Base-by-base conservation (phyloP, 192 early-diverging fungal genomes). In the Oehlia diaphana region DNA sequence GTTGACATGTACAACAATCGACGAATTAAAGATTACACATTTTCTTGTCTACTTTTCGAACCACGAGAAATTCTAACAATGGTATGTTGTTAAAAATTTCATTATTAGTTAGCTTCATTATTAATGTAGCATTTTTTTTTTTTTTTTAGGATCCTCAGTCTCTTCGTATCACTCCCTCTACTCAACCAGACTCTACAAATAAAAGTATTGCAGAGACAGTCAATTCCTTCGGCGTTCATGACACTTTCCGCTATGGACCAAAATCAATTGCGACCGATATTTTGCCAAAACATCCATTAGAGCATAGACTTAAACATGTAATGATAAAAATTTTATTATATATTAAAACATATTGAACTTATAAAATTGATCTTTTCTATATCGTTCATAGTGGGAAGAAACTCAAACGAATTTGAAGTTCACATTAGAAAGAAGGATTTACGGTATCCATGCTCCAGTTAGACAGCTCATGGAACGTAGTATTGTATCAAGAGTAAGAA, bases 401-500 rank as follows among this genome's bases (percentile, higher is more conserved):
- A 94, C 96, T 68, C 95, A 96, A 84, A 84, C 89, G 65, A 88
- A 93, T 79, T 87, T 95, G 37, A 94, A 95, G 83, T 84, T 95
- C 77, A 89, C 90, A 70, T 88, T 97, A 91, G 91, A 93, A 67
- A 91, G 94, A 64, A 88, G 90, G 79, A 77, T 92, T 23, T 95
- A 95, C 82, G 98, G 96, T 31, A 85, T 96, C 72, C 95, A 97
- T 81, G 93, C 93, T n/a, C 98, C 96, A 42, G 87, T 99, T 81
- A 92, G 94, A 80, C 86, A 95, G 83, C 93, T 95, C 80, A 98
- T 98, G 96, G 96, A 98, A 82, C 88, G 91, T 70, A 88, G 84
- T 66, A 80, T 96, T 8, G 90, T 94, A 35, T 82, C 82, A 82
- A 88, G 81, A 79, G 88, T 89, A 77, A 79, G 67, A 70, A 3